These are phyloP conservation scores for Acer yangbiense DNA, from an alignment of 345 rosid species.

Conservation along the genomic window DNA sequence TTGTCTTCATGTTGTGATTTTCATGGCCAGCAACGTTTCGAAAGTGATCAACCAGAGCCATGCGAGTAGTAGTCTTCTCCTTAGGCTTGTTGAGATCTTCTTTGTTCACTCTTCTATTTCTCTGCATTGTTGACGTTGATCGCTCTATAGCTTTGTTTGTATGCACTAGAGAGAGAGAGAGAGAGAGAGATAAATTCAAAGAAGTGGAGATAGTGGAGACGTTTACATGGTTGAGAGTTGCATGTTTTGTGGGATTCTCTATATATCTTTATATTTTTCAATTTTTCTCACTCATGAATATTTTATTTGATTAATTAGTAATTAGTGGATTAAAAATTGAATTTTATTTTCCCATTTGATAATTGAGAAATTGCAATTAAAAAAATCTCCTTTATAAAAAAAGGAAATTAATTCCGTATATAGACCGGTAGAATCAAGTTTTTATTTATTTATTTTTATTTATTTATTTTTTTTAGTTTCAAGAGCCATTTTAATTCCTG, in stretches of 20 bases:
- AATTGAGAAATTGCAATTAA: no score
- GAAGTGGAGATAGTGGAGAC: conserved; percentile 1
- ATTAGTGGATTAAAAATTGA: no score
- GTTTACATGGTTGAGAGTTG: conserved; percentile 14
- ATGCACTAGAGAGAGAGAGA: neutral
- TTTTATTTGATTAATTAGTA: neutral
- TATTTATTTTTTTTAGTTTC: no score
- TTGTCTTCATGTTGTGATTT: conserved; percentile 1
- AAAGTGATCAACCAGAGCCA: neutral
- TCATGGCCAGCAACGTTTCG: neutral
- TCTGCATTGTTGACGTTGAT: neutral
- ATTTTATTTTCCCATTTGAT: no score
- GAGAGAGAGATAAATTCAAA: neutral
- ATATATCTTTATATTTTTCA: neutral
- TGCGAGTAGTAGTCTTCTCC: neutral
- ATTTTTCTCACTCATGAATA: neutral
- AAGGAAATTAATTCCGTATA: no score
- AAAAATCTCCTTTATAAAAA: no score
- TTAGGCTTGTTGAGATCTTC: neutral
- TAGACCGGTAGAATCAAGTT: no score
- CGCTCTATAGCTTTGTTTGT: neutral
- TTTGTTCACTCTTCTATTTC: neutral
- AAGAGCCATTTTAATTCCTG: no score
- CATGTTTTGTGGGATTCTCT: conserved; percentile 24
- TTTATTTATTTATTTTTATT: no score